Evolutionary conservation across 768 basidiomycete genomes (phyloP).

Genomic region (Dendrothele bispora): DNA sequence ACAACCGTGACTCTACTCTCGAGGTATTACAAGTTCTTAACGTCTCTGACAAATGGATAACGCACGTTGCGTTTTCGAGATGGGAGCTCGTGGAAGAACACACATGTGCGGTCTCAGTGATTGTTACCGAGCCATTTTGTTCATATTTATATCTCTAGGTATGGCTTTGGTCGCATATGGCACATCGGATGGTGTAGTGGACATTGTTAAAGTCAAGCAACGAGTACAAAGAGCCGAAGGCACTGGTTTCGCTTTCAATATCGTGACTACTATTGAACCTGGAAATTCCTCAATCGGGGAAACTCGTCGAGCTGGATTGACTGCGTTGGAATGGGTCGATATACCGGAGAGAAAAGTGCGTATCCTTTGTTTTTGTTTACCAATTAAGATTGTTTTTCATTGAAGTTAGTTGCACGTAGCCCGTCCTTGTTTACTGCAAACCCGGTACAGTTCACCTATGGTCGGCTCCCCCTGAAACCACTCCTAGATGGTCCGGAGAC

Average conservation of each 20-base stretch:
- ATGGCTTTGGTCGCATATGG: conserved; percentile 59
- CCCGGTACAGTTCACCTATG: conserved; percentile 64
- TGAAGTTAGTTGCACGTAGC: conserved; percentile 32
- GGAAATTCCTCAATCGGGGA: conserved; percentile 23
- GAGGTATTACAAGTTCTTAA: conserved; percentile 30
- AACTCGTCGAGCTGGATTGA: conserved; percentile 45
- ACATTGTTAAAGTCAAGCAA: conserved; percentile 55
- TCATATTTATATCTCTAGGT: conserved; percentile 35
- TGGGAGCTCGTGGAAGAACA: conserved; percentile 41
- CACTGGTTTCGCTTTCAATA: conserved; percentile 33
- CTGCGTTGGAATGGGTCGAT: conserved; percentile 59
- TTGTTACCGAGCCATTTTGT: neutral
- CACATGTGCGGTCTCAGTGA: conserved; percentile 2
- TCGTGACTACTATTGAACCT: conserved; percentile 32
- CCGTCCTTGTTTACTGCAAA: conserved; percentile 57
- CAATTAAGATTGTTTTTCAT: neutral
- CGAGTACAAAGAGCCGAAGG: conserved; percentile 28
- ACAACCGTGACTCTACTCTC: conserved; percentile 14
- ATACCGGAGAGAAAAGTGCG: conserved; percentile 38
- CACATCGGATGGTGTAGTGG: conserved; percentile 56
- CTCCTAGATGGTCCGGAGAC: conserved; percentile 47
- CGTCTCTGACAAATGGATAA: conserved; percentile 63
- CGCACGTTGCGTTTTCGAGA: conserved; percentile 56
- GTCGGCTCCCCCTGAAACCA: conserved; percentile 31
- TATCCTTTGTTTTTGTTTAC: conserved; percentile 7